These are phyloP conservation scores for Volutella citrinella DNA, from an alignment of 2,329 filamentous ascomycete species.

Conservation along the genomic window DNA sequence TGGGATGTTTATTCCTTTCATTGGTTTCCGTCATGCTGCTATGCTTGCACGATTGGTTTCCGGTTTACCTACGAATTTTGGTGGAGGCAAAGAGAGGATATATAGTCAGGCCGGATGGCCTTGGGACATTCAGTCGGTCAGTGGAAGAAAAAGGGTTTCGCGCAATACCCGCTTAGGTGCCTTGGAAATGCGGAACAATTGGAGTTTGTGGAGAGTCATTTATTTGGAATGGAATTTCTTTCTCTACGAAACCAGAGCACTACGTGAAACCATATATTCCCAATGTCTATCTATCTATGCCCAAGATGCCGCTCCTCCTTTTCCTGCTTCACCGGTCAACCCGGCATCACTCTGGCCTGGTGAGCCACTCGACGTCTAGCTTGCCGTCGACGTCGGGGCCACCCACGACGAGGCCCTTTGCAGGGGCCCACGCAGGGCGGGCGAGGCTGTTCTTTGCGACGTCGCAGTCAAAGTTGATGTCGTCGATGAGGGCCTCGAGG, in stretches of 20 bases:
- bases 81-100: too few species aligned
- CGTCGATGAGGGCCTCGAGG: conserved; percentile 77
- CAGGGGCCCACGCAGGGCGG: conserved; percentile 58
- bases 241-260: too few species aligned
- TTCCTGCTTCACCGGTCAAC: neutral
- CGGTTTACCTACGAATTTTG: too few species aligned
- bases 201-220: too few species aligned
- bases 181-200: conserved; percentile 16
- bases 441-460: conserved; percentile 73
- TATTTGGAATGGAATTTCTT: too few species aligned
- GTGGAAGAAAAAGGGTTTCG: conserved; percentile 14
- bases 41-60: too few species aligned
- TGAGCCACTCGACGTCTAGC: conserved; percentile 39
- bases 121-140: too few species aligned
- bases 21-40: too few species aligned
- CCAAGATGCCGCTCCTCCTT: neutral
- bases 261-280: conserved; percentile 23
- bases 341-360: conserved; percentile 22
- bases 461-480: conserved; percentile 86
- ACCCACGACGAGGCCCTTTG: conserved; percentile 32
- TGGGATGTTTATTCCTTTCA: too few species aligned
- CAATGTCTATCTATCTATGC: conserved; percentile 7
- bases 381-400: conserved; percentile 26
- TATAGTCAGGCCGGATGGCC: too few species aligned
- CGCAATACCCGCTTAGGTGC: conserved; percentile 21